Evolutionary conservation across 495 filamentous ascomycete species (phyloP).

Genomic region (Glonium stellatum): DNA sequence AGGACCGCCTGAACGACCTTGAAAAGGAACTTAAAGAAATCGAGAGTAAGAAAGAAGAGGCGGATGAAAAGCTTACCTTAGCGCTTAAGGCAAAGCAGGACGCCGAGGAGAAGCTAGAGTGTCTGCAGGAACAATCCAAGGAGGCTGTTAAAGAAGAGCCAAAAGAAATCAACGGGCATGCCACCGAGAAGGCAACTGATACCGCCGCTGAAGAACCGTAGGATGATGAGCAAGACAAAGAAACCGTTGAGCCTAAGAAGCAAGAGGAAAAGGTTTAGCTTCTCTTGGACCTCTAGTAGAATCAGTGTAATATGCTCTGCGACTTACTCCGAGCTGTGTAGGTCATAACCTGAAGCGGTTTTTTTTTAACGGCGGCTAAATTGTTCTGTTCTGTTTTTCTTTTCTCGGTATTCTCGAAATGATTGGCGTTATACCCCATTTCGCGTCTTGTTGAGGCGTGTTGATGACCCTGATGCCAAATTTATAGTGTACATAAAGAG

Average conservation of each 20-base stretch:
- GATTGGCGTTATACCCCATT: conserved; percentile 4
- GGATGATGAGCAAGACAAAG: neutral
- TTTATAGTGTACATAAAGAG: neutral
- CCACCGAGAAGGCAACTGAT: neutral
- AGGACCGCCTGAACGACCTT: neutral
- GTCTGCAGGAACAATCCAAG: conserved; percentile 20
- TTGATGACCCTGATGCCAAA: neutral
- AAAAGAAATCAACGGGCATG: neutral
- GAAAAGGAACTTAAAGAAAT: neutral
- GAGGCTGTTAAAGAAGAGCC: conserved; percentile 2
- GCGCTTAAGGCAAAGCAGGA: conserved; percentile 41
- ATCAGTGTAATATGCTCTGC: neutral
- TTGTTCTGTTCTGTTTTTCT: neutral
- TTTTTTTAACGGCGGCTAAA: neutral
- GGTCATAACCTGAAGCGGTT: neutral
- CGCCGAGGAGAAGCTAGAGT: conserved; percentile 38
- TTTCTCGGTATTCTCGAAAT: neutral
- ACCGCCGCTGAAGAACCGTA: neutral
- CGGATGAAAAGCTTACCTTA: conserved; percentile 21
- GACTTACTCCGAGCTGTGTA: neutral
- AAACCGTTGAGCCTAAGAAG: neutral
- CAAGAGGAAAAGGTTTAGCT: neutral
- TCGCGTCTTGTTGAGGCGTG: neutral
- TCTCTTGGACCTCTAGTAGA: neutral
- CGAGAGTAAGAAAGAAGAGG: conserved; percentile 6